Percentiles rank a stretch among this genome's conserved stretches.
Conservation (phyloP, 768 basidiomycete genomes). For the Calocybe indica region DNA sequence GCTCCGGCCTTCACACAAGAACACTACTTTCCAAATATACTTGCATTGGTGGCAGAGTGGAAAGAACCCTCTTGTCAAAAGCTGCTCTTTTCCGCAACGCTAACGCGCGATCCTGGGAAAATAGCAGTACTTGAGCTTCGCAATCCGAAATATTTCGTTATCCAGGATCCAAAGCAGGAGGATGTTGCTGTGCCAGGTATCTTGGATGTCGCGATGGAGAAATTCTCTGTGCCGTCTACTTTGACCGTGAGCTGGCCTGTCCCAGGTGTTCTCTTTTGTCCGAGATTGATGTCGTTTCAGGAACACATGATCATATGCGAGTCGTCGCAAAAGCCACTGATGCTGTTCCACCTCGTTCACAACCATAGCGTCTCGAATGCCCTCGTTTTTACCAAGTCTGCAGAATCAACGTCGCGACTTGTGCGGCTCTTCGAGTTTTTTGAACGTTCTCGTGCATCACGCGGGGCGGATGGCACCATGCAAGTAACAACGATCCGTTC, state of each 20-base stretch:
- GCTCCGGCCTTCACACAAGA: conserved; percentile 53
- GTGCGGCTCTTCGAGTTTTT: conserved; percentile 80
- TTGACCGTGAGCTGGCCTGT: conserved; percentile 47
- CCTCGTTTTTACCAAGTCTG: conserved; percentile 94
- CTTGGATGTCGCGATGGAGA: conserved; percentile 60
- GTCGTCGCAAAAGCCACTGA: conserved; percentile 76
- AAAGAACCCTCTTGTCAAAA: conserved; percentile 80
- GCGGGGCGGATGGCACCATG: conserved; percentile 11
- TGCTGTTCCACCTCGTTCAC: conserved; percentile 84
- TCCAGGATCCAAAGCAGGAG: conserved; percentile 46
- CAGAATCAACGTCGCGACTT: conserved; percentile 83
- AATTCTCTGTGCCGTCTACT: conserved; percentile 75
- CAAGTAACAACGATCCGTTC: conserved; percentile 45
- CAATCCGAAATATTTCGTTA: conserved; percentile 83
- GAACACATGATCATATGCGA: conserved; percentile 86
- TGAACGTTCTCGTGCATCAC: conserved; percentile 38
- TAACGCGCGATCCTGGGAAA: conserved; percentile 92
- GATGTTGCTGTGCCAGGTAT: conserved; percentile 26
- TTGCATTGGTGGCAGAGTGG: conserved; percentile 50
- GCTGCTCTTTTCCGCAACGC: conserved; percentile 91
- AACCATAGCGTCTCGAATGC: conserved; percentile 55
- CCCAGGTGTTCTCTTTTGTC: background rate
- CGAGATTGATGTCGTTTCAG: conserved; percentile 27
- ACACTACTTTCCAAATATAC: conserved; percentile 30
- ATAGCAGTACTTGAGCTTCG: conserved; percentile 75